Base-by-base conservation (phyloP, 345 rosid species). In the Melaleuca alternifolia region DNA sequence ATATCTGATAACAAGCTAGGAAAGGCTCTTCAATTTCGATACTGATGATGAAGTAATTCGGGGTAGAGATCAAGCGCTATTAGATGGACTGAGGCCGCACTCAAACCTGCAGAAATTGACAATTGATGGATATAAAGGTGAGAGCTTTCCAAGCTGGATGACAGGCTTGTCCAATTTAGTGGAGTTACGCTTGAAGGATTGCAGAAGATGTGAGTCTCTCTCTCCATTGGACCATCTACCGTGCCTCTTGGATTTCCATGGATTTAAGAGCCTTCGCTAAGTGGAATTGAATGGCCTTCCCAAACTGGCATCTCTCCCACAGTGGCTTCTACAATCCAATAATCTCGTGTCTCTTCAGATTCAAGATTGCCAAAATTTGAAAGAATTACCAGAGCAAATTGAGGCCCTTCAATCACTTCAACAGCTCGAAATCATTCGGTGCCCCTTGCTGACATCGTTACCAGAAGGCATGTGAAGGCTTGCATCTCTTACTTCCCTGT, bases 121-220 rank as follows among this genome's bases (percentile, higher is more conserved):
- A 18, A 61, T 61, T 2, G 0, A 3, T 1, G 0, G 7, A 6
- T 61, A 61, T 28, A 28, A 6, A 1, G 75, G 37, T 0, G 37
- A n/a, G 75, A 61, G 16, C 18, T 59, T n/a, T 28, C 75, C 20
- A 61, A n/a, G 75, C 9, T 61, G 75, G 75, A 61, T 13, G 75
- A 61, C 0, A 4, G 10, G n/a, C 5, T 61, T 61, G 75, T 18
- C 75, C 6, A 61, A 61, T n/a, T 61, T 61, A 61, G 37, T 61
- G 3, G 2, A 2, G 2, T 41, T 41, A 41, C 2, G 4, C 2
- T 41, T 41, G 41, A 4, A 41, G 41, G 4, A 41, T 41, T 41
- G 41, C 41, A 41, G 3, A 41, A 41, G 41, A 41, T 41, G 41
- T 4, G 4, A 4, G 4, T 2, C 3, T 41, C 41, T 41, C 41